These are phyloP conservation scores for Exophiala viscosa DNA, from an alignment of 2,329 filamentous ascomycete genomes.

Conservation along the genomic window DNA sequence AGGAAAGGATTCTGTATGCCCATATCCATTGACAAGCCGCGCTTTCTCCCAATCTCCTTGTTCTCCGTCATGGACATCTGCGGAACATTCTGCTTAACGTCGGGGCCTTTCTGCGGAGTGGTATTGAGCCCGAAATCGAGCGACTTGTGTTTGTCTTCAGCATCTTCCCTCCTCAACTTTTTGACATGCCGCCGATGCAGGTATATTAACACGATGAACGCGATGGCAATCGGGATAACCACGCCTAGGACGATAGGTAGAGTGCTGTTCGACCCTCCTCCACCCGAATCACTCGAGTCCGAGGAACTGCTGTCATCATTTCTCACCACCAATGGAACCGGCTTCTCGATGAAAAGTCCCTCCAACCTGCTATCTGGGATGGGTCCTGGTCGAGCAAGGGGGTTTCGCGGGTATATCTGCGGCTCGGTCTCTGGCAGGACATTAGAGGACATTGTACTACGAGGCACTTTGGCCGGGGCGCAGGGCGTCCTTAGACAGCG, in stretches of 20 bases:
- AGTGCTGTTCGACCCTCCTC: constrained; percentile 48
- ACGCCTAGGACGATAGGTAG: constrained; percentile 67
- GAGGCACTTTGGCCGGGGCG: neutral
- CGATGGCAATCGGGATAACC: constrained; percentile 69
- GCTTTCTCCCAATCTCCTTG: constrained; percentile 36
- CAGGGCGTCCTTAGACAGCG: neutral
- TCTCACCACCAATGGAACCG: constrained; percentile 17
- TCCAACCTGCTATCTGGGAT: constrained; percentile 24
- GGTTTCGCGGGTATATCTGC: constrained; percentile 20
- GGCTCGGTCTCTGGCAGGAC: constrained; percentile 21
- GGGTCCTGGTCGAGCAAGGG: constrained; percentile 23
- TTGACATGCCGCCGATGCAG: constrained; percentile 75
- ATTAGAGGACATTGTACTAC: constrained; percentile 13
- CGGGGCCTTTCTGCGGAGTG: constrained; percentile 33
- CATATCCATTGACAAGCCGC: constrained; percentile 60
- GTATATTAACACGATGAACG: constrained; percentile 64
- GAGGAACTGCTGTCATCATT: constrained; percentile 2
- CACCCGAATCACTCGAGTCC: constrained; percentile 5
- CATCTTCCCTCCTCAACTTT: constrained; percentile 72
- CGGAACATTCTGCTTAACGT: constrained; percentile 40
- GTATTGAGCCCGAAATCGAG: constrained; percentile 84
- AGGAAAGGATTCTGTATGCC: constrained; percentile 81
- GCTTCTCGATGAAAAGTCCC: constrained; percentile 18
- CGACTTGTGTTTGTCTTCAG: constrained; percentile 80
- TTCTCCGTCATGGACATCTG: constrained; percentile 58